phyloP scores from a whole-genome alignment of 805 yeast genomes.

The Metschnikowia chrysomelidarum region DNA sequence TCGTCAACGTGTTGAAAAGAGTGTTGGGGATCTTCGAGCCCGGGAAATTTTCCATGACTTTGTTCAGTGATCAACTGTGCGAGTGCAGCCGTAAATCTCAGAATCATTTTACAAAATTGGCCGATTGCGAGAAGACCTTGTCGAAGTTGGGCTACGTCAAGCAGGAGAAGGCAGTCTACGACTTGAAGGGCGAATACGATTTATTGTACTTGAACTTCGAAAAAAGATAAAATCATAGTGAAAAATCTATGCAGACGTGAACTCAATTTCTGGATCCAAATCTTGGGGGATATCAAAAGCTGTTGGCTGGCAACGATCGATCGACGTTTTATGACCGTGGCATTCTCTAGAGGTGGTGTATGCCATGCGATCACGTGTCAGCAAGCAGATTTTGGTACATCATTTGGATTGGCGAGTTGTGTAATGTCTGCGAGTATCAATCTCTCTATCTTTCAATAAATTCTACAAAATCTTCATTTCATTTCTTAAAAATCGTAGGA shows the following conservation, averaged over 20 bases:
- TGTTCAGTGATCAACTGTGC: constrained; percentile 27
- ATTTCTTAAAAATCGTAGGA: background rate
- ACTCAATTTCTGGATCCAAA: constrained; percentile 5
- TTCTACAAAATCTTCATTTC: no score
- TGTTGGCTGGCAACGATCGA: background rate
- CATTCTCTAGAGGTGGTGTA: constrained; percentile 14
- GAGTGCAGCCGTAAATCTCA: constrained; percentile 4
- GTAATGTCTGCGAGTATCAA: no score
- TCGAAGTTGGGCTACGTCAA: constrained; percentile 49
- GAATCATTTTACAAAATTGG: constrained; percentile 8
- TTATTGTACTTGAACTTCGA: constrained; percentile 70
- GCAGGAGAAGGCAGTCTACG: constrained; percentile 69
- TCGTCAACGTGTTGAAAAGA: constrained; percentile 54
- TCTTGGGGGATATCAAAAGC: constrained; percentile 19
- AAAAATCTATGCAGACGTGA: background rate
- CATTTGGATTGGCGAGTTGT: constrained; percentile 7
- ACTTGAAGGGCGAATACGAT: constrained; percentile 65
- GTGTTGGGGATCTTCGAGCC: constrained; percentile 72
- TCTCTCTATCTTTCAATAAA: no score
- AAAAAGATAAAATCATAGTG: no score
- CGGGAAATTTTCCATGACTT: constrained; percentile 59
- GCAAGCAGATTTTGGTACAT: constrained; percentile 8
- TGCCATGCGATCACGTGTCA: constrained; percentile 9
- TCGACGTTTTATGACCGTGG: constrained; percentile 3
- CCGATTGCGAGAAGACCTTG: constrained; percentile 23